Conservation (phyloP, 1,139 yeast species). For the Trichomonascaceae sp. region DNA sequence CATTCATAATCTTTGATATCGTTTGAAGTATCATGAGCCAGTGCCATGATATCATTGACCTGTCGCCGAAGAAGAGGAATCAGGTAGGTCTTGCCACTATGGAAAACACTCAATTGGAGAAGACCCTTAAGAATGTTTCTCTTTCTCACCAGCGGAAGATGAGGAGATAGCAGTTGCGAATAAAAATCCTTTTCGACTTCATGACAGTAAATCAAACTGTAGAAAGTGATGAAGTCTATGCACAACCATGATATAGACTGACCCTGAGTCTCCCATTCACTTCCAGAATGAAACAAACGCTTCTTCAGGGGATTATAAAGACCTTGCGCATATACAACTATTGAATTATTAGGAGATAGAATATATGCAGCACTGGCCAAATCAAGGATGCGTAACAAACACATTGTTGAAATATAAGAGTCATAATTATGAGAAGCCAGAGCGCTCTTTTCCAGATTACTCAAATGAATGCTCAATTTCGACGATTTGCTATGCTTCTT, state of each 20-base stretch:
- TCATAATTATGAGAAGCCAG: slow-evolving; percentile 30
- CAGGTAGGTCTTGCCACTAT: slow-evolving; percentile 15
- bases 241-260: slow-evolving; percentile 22
- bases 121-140: slow-evolving; percentile 20
- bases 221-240: slow-evolving; percentile 20
- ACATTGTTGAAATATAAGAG: slow-evolving; percentile 34
- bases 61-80: slow-evolving; percentile 11
- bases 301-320: slow-evolving; percentile 31
- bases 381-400: slow-evolving; percentile 20
- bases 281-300: slow-evolving; percentile 25
- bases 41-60: slow-evolving; percentile 12
- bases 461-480: slow-evolving; percentile 1
- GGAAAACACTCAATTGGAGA: slow-evolving; percentile 15
- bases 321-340: slow-evolving; percentile 41
- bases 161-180: slow-evolving; percentile 5
- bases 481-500: background rate
- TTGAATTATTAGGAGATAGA: slow-evolving; percentile 42
- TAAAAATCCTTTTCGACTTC: slow-evolving; percentile 17
- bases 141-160: slow-evolving; percentile 12
- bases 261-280: slow-evolving; percentile 17
- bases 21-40: slow-evolving; percentile 13
- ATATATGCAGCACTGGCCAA: slow-evolving; percentile 42
- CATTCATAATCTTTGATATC: slow-evolving; percentile 16
- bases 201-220: slow-evolving; percentile 13
- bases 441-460: slow-evolving; percentile 1